Percentiles rank a stretch among this genome's conserved stretches.
Evolutionary conservation across 148 eudicot genomes (phyloP).

Genomic region (Hydrangea macrophylla): DNA sequence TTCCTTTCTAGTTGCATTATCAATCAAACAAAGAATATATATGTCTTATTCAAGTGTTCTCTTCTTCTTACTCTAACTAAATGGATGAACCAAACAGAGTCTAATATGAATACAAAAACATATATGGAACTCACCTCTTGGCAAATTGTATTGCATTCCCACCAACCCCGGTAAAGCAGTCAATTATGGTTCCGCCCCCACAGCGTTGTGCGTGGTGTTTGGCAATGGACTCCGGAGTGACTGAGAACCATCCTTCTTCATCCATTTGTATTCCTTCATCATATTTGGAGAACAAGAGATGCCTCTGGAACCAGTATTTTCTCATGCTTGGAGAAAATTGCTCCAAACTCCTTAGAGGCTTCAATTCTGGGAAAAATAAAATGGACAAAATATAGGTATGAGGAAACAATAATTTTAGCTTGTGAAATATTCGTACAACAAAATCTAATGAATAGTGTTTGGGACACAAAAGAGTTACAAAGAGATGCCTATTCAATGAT

Average conservation of each 20-base stretch:
- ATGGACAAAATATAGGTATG: constrained; percentile 4
- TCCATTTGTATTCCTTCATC: constrained; percentile 85
- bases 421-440: too few relatives aligned
- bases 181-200: constrained; percentile 53
- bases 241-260: constrained; percentile 98
- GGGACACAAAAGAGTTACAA: not conserved
- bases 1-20: too few relatives aligned
- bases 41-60: too few relatives aligned
- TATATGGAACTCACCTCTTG: constrained; percentile 30
- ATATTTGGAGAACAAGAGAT: constrained; percentile 63
- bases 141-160: constrained; percentile 97
- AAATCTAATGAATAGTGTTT: too few relatives aligned
- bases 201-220: constrained; percentile 84
- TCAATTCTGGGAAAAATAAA: constrained; percentile 22
- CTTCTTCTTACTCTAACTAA: too few relatives aligned
- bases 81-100: too few relatives aligned
- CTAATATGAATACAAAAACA: not conserved
- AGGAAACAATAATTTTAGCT: not conserved
- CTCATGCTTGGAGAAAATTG: constrained; percentile 39
- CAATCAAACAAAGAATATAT: too few relatives aligned
- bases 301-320: constrained; percentile 90
- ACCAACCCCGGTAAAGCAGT: constrained; percentile 87
- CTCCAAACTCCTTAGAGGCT: constrained; percentile 31
- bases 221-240: constrained; percentile 80
- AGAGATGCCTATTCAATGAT: not conserved